A percentile compares a stretch with the other conserved stretches of the same genome.
Evolutionary conservation across 176 grass and related monocot species (phyloP).

Genomic region (Chloris gayana): DNA sequence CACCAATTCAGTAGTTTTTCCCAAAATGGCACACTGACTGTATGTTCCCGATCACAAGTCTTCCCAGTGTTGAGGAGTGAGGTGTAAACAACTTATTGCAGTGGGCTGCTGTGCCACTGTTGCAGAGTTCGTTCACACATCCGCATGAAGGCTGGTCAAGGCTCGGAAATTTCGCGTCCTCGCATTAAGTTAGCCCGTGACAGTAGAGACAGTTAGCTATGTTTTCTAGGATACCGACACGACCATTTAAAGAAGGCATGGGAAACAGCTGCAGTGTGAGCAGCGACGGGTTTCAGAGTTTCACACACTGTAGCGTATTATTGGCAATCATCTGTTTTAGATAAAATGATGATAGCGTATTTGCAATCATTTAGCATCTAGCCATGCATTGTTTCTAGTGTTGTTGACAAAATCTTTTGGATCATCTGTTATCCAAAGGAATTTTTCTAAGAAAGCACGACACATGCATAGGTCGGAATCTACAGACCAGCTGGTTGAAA

Average conservation of each 20-base stretch:
- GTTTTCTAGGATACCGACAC: constrained; percentile 17
- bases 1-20: not conserved
- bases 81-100: not conserved
- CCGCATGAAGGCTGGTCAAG: constrained; percentile 10
- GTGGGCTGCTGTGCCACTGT: not conserved
- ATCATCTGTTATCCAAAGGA: not conserved
- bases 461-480: not conserved
- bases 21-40: not conserved
- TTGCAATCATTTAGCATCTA: constrained; percentile 11
- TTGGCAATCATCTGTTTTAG: not conserved
- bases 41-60: not conserved
- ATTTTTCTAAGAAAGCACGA: not conserved
- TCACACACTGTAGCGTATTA: constrained; percentile 26
- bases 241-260: not conserved
- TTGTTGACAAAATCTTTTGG: not conserved
- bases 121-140: constrained; percentile 30
- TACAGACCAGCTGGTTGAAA: not conserved
- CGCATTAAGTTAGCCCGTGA: not conserved
- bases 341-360: no score
- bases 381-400: no score
- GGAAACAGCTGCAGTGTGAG: not conserved
- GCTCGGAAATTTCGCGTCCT: not conserved
- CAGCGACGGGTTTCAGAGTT: constrained; percentile 37
- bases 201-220: not conserved
- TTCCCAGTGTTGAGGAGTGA: not conserved